Evolutionary conservation across 2,329 filamentous ascomycete genomes (phyloP).

Genomic region (Colletotrichum simmondsii): DNA sequence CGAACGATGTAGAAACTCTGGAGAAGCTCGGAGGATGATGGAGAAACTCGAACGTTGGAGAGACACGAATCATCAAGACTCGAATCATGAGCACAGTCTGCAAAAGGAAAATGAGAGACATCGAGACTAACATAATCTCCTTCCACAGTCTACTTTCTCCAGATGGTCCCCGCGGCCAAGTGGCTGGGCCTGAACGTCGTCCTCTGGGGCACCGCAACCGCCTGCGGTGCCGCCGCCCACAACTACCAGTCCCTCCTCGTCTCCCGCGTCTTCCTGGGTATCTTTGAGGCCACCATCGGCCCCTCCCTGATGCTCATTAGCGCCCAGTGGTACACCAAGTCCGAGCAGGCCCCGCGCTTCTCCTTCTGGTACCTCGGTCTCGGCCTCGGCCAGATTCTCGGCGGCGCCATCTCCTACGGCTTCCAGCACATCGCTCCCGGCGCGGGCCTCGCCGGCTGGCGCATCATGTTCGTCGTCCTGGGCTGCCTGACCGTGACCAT

Average conservation of each 20-base stretch:
- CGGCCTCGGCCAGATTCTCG: slow-evolving; percentile 66
- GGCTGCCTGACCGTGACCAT: slow-evolving; percentile 54
- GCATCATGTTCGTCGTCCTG: slow-evolving; percentile 58
- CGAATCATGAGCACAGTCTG: not conserved
- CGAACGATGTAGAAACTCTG: not conserved
- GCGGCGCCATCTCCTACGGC: slow-evolving; percentile 57
- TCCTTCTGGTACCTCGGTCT: slow-evolving; percentile 71
- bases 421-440: slow-evolving; percentile 62
- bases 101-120: not conserved
- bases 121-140: not conserved
- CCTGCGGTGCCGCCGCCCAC: slow-evolving; percentile 62
- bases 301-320: slow-evolving; percentile 71
- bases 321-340: slow-evolving; percentile 67
- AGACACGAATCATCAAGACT: not conserved
- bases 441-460: slow-evolving; percentile 49
- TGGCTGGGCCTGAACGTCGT: slow-evolving; percentile 69
- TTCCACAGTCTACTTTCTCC: slow-evolving; percentile 64
- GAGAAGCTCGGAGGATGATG: not conserved
- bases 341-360: slow-evolving; percentile 68
- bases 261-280: slow-evolving; percentile 67
- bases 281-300: slow-evolving; percentile 70
- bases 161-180: slow-evolving; percentile 69
- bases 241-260: slow-evolving; percentile 65
- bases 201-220: slow-evolving; percentile 68
- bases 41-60: not conserved